A percentile compares a stretch with the other conserved stretches of the same genome.
These are phyloP conservation scores for Bjerkandera adusta DNA, from an alignment of 1,284 basidiomycete genomes.

Conservation along the genomic window DNA sequence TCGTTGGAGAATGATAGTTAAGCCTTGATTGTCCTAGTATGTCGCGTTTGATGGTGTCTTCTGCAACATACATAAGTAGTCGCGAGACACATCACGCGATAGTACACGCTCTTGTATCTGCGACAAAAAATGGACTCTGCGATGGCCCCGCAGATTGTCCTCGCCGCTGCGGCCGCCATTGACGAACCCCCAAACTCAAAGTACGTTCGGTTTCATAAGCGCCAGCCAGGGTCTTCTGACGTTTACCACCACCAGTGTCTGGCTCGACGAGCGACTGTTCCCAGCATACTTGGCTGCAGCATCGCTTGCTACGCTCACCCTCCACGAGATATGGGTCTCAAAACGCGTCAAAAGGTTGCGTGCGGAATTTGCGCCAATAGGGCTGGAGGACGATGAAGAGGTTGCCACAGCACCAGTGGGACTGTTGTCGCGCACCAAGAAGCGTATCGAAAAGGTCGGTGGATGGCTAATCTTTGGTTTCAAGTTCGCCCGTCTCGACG, in stretches of 20 bases:
- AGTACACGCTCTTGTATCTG: neutral
- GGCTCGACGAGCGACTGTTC: constrained; percentile 20
- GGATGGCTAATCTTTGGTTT: constrained; percentile 23
- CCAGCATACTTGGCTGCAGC: constrained; percentile 22
- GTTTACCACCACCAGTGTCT: constrained; percentile 15
- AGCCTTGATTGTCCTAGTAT: too few relatives aligned
- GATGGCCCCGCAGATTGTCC: neutral
- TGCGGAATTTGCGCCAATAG: neutral
- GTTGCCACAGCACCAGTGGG: too few relatives aligned
- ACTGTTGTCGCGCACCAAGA: too few relatives aligned
- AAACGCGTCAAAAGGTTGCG: constrained; percentile 12
- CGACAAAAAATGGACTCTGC: constrained; percentile 1
- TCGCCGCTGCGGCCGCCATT: neutral
- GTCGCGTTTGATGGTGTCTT: constrained; percentile 2
- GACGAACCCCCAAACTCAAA: neutral
- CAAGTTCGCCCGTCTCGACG: constrained; percentile 26
- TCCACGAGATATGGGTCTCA: constrained; percentile 16
- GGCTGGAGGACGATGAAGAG: neutral
- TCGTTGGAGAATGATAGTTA: neutral
- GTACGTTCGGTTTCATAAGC: neutral
- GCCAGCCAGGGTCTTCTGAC: neutral
- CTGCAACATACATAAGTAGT: too few relatives aligned
- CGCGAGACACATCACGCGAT: neutral
- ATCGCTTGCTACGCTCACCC: constrained; percentile 15
- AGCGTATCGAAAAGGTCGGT: neutral